Conservation (phyloP, 2,329 filamentous ascomycete species). For the Penicillium sp. region DNA sequence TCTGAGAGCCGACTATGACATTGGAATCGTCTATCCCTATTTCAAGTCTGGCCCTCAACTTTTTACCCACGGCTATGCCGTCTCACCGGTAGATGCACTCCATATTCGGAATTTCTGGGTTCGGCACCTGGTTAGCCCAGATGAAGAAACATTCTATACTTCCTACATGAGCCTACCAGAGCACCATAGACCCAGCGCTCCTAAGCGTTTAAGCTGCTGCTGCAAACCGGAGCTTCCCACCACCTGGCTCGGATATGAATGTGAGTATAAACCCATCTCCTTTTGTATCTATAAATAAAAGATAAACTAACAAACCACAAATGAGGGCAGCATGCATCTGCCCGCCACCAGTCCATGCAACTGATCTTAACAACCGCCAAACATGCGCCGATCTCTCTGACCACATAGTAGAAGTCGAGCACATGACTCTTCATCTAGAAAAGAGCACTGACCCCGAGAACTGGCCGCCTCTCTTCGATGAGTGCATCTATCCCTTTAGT, state of each 20-base stretch:
- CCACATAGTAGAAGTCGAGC: conserved; percentile 28
- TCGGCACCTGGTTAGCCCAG: conserved; percentile 39
- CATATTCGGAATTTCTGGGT: conserved; percentile 51
- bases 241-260: conserved; percentile 42
- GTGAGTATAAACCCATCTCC: conserved; percentile 26
- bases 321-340: conserved; percentile 41
- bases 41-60: not conserved
- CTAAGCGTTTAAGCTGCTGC: conserved; percentile 17
- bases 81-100: not conserved
- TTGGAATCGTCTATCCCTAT: conserved; percentile 35
- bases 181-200: conserved; percentile 26
- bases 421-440: conserved; percentile 32
- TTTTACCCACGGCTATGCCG: not conserved
- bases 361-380: conserved; percentile 36
- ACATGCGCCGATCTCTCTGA: conserved; percentile 40
- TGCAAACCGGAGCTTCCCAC: conserved; percentile 17
- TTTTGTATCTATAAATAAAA: not conserved
- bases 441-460: conserved; percentile 21
- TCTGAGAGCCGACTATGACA: conserved; percentile 38
- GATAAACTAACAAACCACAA: conserved; percentile 10
- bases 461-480: conserved; percentile 36
- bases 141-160: conserved; percentile 33
- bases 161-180: conserved; percentile 28
- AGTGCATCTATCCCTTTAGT: conserved; percentile 25
- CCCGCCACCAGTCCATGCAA: conserved; percentile 33